Evolutionary conservation across 768 basidiomycete species (phyloP).

Genomic region (Pleurotus djamor): DNA sequence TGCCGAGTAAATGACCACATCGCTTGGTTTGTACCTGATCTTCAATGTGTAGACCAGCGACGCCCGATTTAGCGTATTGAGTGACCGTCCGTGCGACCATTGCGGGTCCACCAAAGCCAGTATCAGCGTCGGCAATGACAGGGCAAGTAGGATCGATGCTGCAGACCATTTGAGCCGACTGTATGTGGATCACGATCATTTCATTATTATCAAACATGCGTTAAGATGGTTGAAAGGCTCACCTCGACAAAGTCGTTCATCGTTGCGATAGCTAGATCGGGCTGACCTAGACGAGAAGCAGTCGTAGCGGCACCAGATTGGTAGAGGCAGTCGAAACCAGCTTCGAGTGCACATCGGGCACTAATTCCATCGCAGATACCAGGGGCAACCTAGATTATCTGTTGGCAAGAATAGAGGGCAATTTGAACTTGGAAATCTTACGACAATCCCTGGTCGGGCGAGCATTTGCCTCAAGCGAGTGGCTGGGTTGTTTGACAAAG

Average conservation of each 20-base stretch:
- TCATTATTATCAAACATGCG: too few species aligned
- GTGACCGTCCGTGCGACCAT: slow-evolving; percentile 75
- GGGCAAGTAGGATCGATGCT: slow-evolving; percentile 60
- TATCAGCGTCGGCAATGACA: slow-evolving; percentile 79
- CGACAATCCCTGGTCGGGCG: slow-evolving; percentile 72
- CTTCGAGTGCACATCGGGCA: slow-evolving; percentile 75
- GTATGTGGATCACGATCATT: too few species aligned
- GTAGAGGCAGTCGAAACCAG: slow-evolving; percentile 77
- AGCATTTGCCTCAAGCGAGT: slow-evolving; percentile 72
- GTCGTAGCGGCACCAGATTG: slow-evolving; percentile 83
- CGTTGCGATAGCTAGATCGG: slow-evolving; percentile 78
- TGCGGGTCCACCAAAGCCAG: slow-evolving; percentile 76
- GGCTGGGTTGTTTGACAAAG: slow-evolving; percentile 63
- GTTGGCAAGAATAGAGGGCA: too few species aligned
- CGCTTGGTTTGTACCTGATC: slow-evolving; percentile 83
- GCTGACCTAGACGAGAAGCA: slow-evolving; percentile 73
- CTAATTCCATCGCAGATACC: slow-evolving; percentile 81
- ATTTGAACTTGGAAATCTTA: slow-evolving; percentile 40
- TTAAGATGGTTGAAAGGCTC: too few species aligned
- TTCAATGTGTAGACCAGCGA: slow-evolving; percentile 76
- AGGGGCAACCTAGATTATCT: slow-evolving; percentile 76
- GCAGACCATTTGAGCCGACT: slow-evolving; percentile 71
- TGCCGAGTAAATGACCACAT: slow-evolving; percentile 77
- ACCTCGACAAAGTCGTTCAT: slow-evolving; percentile 74
- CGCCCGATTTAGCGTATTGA: slow-evolving; percentile 65